Percentiles rank a stretch among this genome's conserved stretches.
These are phyloP conservation scores for Pyrenochaeta sp. DNA, from an alignment of 2,329 filamentous ascomycete genomes.

Conservation along the genomic window DNA sequence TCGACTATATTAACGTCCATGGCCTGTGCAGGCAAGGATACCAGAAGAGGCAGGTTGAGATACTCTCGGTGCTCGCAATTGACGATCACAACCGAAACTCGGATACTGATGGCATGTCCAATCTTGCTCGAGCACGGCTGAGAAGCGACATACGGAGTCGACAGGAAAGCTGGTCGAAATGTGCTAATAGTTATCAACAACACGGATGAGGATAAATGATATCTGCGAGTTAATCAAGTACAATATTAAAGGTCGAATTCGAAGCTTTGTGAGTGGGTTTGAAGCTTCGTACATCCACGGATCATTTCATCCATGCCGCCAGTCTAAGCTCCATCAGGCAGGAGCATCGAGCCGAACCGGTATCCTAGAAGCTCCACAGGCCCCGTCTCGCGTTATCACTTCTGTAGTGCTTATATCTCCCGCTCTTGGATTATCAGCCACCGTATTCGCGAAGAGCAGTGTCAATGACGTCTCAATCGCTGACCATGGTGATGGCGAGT, in stretches of 20 bases:
- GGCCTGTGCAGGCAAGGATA: constrained; percentile 14
- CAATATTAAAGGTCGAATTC: not conserved
- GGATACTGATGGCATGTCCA: not conserved
- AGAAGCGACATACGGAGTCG: not conserved
- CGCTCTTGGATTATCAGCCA: constrained; percentile 2
- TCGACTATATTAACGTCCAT: constrained; percentile 13
- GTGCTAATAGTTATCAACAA: too few relatives aligned
- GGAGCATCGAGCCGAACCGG: not conserved
- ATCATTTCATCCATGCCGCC: not conserved
- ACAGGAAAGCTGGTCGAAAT: not conserved
- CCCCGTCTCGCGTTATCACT: not conserved
- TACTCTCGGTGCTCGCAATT: constrained; percentile 4
- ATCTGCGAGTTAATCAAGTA: not conserved
- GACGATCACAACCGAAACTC: constrained; percentile 3
- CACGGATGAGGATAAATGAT: too few relatives aligned
- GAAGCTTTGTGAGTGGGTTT: constrained; percentile 4
- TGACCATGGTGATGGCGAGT: not conserved
- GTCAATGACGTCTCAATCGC: not conserved
- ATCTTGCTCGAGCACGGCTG: not conserved
- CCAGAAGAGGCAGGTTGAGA: constrained; percentile 19
- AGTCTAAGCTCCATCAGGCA: constrained; percentile 8
- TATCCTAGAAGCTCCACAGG: not conserved
- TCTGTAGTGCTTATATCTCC: not conserved
- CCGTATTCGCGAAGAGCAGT: not conserved
- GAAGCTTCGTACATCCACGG: constrained; percentile 1